phyloP scores from a whole-genome alignment of 2,329 filamentous ascomycete species.

The Hysterium pulicare region DNA sequence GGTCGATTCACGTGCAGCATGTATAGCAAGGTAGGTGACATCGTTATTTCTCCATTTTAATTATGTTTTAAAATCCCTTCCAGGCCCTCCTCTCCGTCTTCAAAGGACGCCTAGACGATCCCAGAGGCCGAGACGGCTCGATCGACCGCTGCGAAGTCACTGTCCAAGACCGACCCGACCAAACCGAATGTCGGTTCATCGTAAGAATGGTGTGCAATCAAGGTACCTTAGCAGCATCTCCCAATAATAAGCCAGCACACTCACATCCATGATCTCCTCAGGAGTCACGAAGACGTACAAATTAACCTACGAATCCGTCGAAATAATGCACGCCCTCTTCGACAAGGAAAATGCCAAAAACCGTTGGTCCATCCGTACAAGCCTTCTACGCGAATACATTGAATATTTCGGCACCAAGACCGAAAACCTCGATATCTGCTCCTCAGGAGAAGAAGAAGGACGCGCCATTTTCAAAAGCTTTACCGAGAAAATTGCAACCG shows the following conservation, averaged over 20 bases:
- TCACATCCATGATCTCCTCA: conserved; percentile 20
- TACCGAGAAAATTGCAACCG: conserved; percentile 72
- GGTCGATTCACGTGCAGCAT: conserved; percentile 69
- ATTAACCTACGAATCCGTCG: conserved; percentile 68
- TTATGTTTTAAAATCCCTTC: conserved; percentile 4
- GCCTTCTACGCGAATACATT: conserved; percentile 69
- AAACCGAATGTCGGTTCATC: conserved; percentile 68
- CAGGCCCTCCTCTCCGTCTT: conserved; percentile 66
- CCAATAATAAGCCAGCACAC: neutral
- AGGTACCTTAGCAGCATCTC: conserved; percentile 41
- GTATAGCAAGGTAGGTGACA: conserved; percentile 59
- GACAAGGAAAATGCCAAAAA: conserved; percentile 63
- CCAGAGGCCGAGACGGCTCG: conserved; percentile 63
- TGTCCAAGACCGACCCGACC: conserved; percentile 67
- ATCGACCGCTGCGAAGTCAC: conserved; percentile 73
- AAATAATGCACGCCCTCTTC: conserved; percentile 76
- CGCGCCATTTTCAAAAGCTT: conserved; percentile 75
- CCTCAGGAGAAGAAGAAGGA: conserved; percentile 59
- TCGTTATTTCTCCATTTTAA: neutral
- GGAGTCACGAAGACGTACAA: conserved; percentile 74
- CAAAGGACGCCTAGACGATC: conserved; percentile 62
- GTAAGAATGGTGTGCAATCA: conserved; percentile 72
- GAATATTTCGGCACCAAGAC: conserved; percentile 79
- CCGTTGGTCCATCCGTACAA: conserved; percentile 69
- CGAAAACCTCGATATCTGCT: conserved; percentile 75